phyloP scores from a whole-genome alignment of 1,139 yeast genomes.

The Taiozyma onychis region DNA sequence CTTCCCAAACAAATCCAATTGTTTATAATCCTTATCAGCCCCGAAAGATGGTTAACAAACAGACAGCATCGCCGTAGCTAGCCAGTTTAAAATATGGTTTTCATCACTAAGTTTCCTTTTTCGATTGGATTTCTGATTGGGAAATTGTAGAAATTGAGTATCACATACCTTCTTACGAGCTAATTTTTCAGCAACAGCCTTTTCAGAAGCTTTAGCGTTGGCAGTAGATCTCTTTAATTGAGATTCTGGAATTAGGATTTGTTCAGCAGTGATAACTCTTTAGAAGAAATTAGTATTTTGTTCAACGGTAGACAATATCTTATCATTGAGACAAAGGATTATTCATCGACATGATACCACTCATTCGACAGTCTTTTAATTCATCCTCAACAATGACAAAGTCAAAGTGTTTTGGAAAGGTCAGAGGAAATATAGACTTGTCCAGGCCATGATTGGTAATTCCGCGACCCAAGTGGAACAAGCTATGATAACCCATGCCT shows the following conservation, averaged over 20 bases:
- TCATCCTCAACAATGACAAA: slow-evolving; percentile 2
- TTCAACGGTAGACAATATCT: not conserved
- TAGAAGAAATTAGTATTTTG: slow-evolving; percentile 11
- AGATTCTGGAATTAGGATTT: slow-evolving; percentile 76
- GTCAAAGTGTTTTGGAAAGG: slow-evolving; percentile 11
- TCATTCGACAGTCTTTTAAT: slow-evolving; percentile 22
- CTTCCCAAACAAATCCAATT: not conserved
- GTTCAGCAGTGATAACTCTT: slow-evolving; percentile 29
- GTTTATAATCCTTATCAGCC: slow-evolving; percentile 52
- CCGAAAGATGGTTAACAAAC: slow-evolving; percentile 99
- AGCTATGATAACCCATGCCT: slow-evolving; percentile 23
- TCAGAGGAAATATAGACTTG: slow-evolving; percentile 24
- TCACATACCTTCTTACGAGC: slow-evolving; percentile 87
- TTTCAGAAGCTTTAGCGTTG: slow-evolving; percentile 79
- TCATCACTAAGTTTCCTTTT: slow-evolving; percentile 49
- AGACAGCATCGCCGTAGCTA: slow-evolving; percentile 90
- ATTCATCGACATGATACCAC: slow-evolving; percentile 26
- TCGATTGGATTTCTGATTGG: not conserved
- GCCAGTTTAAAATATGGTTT: slow-evolving; percentile 57
- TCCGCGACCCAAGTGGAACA: slow-evolving; percentile 8
- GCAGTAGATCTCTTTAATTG: slow-evolving; percentile 93
- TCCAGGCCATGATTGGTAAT: slow-evolving; percentile 16
- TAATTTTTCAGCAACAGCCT: slow-evolving; percentile 82
- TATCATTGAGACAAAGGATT: slow-evolving; percentile 1
- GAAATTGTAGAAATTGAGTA: not conserved